Evolutionary conservation across 768 basidiomycete species (phyloP).

Genomic region (Leccinum fibrillosum): DNA sequence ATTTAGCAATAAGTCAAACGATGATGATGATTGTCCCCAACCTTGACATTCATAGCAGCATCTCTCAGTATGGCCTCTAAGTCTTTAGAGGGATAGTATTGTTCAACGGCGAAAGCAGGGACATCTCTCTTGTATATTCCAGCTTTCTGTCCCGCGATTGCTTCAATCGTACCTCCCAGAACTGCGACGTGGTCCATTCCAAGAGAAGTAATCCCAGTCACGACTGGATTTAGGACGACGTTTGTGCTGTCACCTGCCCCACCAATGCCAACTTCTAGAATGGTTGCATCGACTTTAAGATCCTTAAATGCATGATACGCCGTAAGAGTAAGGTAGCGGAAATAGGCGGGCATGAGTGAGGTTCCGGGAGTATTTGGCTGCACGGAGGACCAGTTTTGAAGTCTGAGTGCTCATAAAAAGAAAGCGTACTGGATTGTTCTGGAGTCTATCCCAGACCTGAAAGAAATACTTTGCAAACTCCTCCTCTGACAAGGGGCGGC

Average conservation of each 20-base stretch:
- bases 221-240: slow-evolving; percentile 86
- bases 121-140: slow-evolving; percentile 95
- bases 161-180: slow-evolving; percentile 80
- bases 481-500: slow-evolving; percentile 82
- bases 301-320: slow-evolving; percentile 88
- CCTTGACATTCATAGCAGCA: slow-evolving; percentile 66
- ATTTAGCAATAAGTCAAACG: not conserved
- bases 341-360: slow-evolving; percentile 86
- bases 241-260: slow-evolving; percentile 95
- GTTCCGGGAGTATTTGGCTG: slow-evolving; percentile 47
- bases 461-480: slow-evolving; percentile 91
- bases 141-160: slow-evolving; percentile 94
- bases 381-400: slow-evolving; percentile 19
- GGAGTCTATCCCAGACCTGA: slow-evolving; percentile 88
- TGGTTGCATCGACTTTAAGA: slow-evolving; percentile 80
- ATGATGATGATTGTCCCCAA: slow-evolving; percentile 23
- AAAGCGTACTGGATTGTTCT: slow-evolving; percentile 56
- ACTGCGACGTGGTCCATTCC: slow-evolving; percentile 90
- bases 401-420: not conserved
- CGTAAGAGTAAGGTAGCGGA: slow-evolving; percentile 88
- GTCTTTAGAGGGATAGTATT: slow-evolving; percentile 69
- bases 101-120: slow-evolving; percentile 81
- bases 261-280: slow-evolving; percentile 96
- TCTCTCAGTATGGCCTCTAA: slow-evolving; percentile 65
- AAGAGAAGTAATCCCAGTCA: slow-evolving; percentile 84